phyloP scores from a whole-genome alignment of 305 asterid genomes.

The Withania somnifera region DNA sequence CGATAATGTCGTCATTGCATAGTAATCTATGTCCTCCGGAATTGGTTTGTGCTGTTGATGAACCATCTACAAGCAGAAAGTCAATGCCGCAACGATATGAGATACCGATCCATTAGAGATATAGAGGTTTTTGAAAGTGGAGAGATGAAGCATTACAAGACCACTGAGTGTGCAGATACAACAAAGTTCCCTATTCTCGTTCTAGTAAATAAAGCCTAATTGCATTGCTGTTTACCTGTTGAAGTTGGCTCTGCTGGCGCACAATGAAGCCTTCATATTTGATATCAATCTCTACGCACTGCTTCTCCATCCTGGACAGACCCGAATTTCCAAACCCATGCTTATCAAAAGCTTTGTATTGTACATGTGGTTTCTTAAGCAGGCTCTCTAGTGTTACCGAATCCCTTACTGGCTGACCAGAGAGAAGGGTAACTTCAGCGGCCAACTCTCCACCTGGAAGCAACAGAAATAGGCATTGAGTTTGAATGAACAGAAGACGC shows the following conservation, averaged over 20 bases:
- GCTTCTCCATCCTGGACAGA: conserved; percentile 71
- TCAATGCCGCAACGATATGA: background rate
- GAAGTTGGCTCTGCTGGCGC: conserved; percentile 83
- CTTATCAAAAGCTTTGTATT: conserved; percentile 60
- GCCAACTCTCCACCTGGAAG: conserved; percentile 69
- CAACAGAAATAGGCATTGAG: background rate
- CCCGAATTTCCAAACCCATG: conserved; percentile 79
- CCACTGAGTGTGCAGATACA: background rate
- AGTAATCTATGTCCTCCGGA: conserved; percentile 72
- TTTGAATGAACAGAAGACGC: background rate
- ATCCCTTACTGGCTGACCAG: conserved; percentile 78
- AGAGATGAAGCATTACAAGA: background rate
- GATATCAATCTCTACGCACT: conserved; percentile 87
- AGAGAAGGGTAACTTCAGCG: conserved; percentile 49
- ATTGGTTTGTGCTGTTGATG: conserved; percentile 76
- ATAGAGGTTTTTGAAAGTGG: background rate
- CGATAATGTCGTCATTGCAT: conserved; percentile 68
- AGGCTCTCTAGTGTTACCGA: conserved; percentile 74
- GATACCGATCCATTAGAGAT: background rate
- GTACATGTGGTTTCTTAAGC: conserved; percentile 89
- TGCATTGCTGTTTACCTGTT: conserved; percentile 41
- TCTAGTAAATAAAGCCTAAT: background rate
- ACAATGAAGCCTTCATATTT: conserved; percentile 91
- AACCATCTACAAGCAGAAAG: conserved; percentile 52
- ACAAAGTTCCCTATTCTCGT: background rate